Conservation (phyloP, 2,329 filamentous ascomycete genomes). For the Trichoderma semiorbis region DNA sequence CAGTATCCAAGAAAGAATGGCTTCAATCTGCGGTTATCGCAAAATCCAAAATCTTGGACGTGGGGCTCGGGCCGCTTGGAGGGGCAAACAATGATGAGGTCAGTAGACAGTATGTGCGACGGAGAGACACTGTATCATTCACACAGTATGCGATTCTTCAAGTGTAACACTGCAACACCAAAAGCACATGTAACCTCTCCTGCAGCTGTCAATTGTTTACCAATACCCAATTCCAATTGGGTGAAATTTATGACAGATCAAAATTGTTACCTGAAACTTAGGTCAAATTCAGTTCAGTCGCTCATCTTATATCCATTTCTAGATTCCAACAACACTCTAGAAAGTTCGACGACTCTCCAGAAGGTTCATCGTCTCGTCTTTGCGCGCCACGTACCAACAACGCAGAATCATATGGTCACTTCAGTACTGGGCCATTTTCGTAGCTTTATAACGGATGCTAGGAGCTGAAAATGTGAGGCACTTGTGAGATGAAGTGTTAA, state of each 20-base stretch:
- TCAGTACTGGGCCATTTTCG: not conserved
- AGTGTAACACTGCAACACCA: not conserved
- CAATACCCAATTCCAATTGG: too few relatives aligned
- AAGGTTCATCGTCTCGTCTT: not conserved
- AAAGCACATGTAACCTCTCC: not conserved
- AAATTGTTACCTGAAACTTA: not conserved
- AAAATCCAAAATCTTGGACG: slow-evolving; percentile 20
- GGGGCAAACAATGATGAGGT: slow-evolving; percentile 17
- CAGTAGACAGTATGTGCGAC: slow-evolving; percentile 14
- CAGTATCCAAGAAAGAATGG: not conserved
- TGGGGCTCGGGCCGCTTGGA: slow-evolving; percentile 15
- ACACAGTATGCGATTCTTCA: not conserved
- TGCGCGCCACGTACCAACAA: not conserved
- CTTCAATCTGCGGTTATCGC: not conserved
- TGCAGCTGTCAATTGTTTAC: not conserved
- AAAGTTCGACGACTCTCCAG: not conserved
- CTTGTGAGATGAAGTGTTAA: not conserved
- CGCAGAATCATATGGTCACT: too few relatives aligned
- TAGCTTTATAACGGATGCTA: not conserved
- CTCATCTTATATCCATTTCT: not conserved
- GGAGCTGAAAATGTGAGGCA: not conserved
- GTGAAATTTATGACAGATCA: not conserved
- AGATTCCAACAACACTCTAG: not conserved
- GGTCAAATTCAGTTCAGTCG: not conserved
- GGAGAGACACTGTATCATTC: not conserved